Conservation (phyloP, 2,329 filamentous ascomycete species). For the Fusarium multiceps region DNA sequence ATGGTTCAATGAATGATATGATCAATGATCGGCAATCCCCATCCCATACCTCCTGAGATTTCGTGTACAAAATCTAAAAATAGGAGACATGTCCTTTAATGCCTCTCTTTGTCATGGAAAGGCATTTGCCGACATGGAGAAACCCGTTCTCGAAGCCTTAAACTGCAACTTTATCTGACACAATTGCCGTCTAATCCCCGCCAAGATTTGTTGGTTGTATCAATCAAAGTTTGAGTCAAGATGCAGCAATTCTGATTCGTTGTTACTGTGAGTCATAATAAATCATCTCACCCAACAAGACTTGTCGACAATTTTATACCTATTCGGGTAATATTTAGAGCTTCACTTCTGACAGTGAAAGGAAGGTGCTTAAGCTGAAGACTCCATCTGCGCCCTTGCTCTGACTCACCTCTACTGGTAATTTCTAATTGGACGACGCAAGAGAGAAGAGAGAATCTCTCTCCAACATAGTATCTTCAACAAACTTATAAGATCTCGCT, state of each 20-base stretch:
- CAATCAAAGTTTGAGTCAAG: not conserved
- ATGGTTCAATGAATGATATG: not conserved
- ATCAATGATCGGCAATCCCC: not conserved
- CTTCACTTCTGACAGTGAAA: too few relatives aligned
- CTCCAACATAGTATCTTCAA: too few relatives aligned
- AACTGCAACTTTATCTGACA: not conserved
- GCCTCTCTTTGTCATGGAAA: not conserved
- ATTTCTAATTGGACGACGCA: not conserved
- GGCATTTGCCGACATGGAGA: not conserved
- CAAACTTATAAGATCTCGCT: not conserved
- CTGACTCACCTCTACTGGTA: not conserved
- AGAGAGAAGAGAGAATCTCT: not conserved
- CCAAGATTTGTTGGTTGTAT: not conserved
- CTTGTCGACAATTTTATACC: not conserved
- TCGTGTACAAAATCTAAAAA: not conserved
- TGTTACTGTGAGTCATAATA: not conserved
- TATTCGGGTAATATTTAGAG: not conserved
- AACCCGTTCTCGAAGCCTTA: not conserved
- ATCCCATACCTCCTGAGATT: not conserved
- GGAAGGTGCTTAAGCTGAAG: too few relatives aligned
- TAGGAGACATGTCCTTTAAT: not conserved
- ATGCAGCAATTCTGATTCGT: not conserved
- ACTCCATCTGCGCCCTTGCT: not conserved
- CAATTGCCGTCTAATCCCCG: not conserved
- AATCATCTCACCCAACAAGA: too few relatives aligned